phyloP scores from a whole-genome alignment of 192 early-diverging fungal species.

The Glomus cerebriforme region DNA sequence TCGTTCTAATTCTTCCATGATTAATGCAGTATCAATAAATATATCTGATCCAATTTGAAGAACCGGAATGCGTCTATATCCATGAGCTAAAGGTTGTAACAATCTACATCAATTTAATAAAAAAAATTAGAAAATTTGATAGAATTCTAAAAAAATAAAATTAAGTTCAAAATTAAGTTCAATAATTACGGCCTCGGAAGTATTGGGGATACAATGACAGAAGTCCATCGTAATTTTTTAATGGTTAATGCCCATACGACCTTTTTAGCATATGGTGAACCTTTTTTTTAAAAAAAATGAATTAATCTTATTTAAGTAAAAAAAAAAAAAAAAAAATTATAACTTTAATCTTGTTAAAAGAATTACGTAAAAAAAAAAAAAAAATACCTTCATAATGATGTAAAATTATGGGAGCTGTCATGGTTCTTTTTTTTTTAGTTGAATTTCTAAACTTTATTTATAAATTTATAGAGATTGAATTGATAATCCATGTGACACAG shows the following conservation, averaged over 20 bases:
- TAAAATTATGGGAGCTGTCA: conserved; percentile 9
- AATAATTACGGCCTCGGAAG: conserved; percentile 37
- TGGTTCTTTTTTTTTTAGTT: too few relatives aligned
- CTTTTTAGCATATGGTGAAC: conserved; percentile 41
- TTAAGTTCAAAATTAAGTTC: neutral
- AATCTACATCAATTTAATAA: conserved; percentile 9
- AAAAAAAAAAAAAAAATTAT: neutral
- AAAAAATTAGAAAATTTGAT: neutral
- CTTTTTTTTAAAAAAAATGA: neutral
- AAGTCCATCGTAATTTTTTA: conserved; percentile 43
- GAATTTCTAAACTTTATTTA: too few relatives aligned
- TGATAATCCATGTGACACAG: too few relatives aligned
- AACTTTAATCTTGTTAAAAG: neutral
- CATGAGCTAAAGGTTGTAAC: conserved; percentile 41
- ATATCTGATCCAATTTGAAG: conserved; percentile 51
- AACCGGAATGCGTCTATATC: conserved; percentile 51
- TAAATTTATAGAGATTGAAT: too few relatives aligned
- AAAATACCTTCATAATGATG: conserved; percentile 14
- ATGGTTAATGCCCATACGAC: conserved; percentile 37
- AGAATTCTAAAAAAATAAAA: neutral
- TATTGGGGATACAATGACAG: conserved; percentile 31
- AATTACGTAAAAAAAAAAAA: neutral
- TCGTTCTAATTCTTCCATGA: conserved; percentile 42
- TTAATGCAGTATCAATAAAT: conserved; percentile 44
- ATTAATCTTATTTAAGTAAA: too few relatives aligned